phyloP scores from a whole-genome alignment of 2,329 filamentous ascomycete genomes.

The Diaporthe vaccinii region DNA sequence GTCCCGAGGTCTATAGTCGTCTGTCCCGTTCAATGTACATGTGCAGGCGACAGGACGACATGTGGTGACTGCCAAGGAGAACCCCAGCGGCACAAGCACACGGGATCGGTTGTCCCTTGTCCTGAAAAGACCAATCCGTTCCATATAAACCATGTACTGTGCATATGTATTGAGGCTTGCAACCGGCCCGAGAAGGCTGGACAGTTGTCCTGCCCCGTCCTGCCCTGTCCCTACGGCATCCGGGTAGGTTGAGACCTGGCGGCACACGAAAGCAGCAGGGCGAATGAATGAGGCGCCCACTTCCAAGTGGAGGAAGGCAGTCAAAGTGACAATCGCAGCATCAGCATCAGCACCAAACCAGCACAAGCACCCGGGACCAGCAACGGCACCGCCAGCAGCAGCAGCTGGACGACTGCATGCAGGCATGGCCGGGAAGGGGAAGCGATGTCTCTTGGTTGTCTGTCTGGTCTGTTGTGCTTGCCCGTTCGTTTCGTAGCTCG shows the following conservation, averaged over 20 bases:
- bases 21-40: conserved; percentile 4
- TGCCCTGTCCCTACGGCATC: conserved; percentile 31
- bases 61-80: conserved; percentile 21
- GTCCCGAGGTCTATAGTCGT: conserved; percentile 18
- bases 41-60: conserved; percentile 14
- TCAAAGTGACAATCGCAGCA: conserved; percentile 8
- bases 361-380: not conserved
- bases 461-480: conserved; percentile 23
- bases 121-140: conserved; percentile 10
- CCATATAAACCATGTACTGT: conserved; percentile 11
- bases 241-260: conserved; percentile 28
- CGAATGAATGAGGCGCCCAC: conserved; percentile 19
- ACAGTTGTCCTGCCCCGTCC: conserved; percentile 17
- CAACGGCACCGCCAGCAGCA: not conserved
- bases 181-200: conserved; percentile 27
- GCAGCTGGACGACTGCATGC: conserved; percentile 12
- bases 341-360: conserved; percentile 3
- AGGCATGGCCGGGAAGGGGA: conserved; percentile 24
- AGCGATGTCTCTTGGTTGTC: conserved; percentile 24
- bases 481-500: conserved; percentile 33
- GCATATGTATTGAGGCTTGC: conserved; percentile 22
- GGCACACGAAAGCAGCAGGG: conserved; percentile 20
- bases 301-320: conserved; percentile 2
- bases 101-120: conserved; percentile 27
- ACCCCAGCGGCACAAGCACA: conserved; percentile 30